Evolutionary conservation across 495 filamentous ascomycete genomes (phyloP).

Genomic region (Friedmanniomyces endolithicus): DNA sequence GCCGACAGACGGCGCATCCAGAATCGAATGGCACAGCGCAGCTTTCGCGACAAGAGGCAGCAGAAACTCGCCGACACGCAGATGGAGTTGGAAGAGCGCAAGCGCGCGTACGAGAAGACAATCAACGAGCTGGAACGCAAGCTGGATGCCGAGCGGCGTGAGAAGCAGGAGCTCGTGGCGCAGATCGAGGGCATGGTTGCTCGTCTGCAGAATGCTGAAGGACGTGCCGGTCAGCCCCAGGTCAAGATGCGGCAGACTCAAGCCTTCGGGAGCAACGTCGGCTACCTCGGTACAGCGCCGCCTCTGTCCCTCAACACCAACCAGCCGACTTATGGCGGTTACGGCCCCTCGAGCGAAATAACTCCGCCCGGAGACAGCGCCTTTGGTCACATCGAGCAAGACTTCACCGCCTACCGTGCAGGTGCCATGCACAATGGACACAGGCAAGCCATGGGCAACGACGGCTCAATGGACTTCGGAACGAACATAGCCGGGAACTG

Average conservation of each 20-base stretch:
- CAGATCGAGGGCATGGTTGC: neutral
- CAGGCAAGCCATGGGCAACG: neutral
- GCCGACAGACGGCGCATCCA: slow-evolving; percentile 89
- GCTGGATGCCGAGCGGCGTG: neutral
- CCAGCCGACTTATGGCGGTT: neutral
- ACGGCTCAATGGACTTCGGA: neutral
- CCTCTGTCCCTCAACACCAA: neutral
- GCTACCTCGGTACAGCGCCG: neutral
- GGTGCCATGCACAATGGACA: neutral
- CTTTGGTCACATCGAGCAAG: neutral
- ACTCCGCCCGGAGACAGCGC: neutral
- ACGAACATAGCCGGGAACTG: slow-evolving; percentile 1
- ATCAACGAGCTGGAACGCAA: slow-evolving; percentile 2
- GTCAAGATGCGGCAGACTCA: neutral
- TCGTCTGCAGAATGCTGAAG: neutral
- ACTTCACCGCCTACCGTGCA: neutral
- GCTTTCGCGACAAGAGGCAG: slow-evolving; percentile 55
- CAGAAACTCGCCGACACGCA: slow-evolving; percentile 6
- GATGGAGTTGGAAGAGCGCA: slow-evolving; percentile 7
- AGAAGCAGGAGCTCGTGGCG: slow-evolving; percentile 2
- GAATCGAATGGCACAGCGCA: slow-evolving; percentile 83
- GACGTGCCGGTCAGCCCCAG: neutral
- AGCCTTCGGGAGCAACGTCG: neutral
- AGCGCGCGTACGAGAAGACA: neutral
- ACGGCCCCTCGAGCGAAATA: neutral